A percentile compares a stretch with the other conserved stretches of the same genome.
Conservation (phyloP, 2,329 filamentous ascomycete genomes). For the Periconia digitata region DNA sequence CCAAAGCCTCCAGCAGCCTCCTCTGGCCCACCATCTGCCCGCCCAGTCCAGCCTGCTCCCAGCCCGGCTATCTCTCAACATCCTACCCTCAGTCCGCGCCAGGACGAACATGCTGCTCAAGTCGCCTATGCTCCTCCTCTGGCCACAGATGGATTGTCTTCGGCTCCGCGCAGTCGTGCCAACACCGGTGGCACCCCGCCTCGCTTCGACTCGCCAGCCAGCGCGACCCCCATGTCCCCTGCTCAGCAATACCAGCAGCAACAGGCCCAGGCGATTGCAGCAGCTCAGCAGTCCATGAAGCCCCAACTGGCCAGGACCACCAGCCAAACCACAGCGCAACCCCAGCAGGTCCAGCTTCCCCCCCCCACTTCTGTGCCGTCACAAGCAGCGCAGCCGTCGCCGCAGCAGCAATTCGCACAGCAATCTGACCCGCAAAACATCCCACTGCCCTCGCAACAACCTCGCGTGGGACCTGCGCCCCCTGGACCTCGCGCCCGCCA, state of each 20-base stretch:
- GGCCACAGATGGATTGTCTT: constrained; percentile 39
- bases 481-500: constrained; percentile 72
- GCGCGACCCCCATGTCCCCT: constrained; percentile 32
- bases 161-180: constrained; percentile 44
- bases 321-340: constrained; percentile 63
- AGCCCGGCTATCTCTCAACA: constrained; percentile 44
- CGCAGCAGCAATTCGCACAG: constrained; percentile 53
- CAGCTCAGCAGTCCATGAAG: constrained; percentile 73
- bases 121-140: constrained; percentile 47
- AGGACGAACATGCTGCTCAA: constrained; percentile 43
- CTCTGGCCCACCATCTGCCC: constrained; percentile 53
- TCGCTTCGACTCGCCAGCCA: constrained; percentile 50
- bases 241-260: constrained; percentile 64
- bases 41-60: constrained; percentile 59
- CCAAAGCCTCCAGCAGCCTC: constrained; percentile 65
- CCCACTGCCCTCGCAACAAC: constrained; percentile 50
- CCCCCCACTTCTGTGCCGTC: constrained; percentile 30
- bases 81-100: constrained; percentile 22
- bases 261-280: constrained; percentile 80
- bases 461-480: constrained; percentile 58
- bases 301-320: constrained; percentile 70
- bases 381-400: constrained; percentile 48
- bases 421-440: constrained; percentile 47
- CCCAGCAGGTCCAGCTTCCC: constrained; percentile 29
- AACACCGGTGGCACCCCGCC: constrained; percentile 44